Conservation (phyloP, 1,139 yeast genomes). For the Hemisphaericaspora subhashii region DNA sequence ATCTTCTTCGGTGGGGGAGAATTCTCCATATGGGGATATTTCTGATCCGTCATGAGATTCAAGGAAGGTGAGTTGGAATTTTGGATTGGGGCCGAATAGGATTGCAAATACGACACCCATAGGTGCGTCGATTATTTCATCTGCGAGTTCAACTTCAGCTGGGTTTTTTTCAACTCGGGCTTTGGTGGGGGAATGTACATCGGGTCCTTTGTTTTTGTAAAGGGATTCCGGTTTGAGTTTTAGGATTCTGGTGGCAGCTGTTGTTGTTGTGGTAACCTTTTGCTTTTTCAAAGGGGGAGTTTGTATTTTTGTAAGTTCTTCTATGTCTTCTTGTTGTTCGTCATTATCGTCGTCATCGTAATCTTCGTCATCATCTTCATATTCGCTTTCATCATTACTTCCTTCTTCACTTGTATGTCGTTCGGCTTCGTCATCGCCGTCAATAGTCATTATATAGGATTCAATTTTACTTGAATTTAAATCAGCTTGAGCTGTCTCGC, state of each 20-base stretch:
- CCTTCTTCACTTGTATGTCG: too few relatives aligned
- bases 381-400: constrained; percentile 13
- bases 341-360: constrained; percentile 12
- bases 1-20: constrained; percentile 32
- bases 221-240: constrained; percentile 32
- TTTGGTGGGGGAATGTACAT: constrained; percentile 34
- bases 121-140: constrained; percentile 44
- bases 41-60: constrained; percentile 50
- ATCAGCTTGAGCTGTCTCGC: constrained; percentile 6
- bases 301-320: background rate
- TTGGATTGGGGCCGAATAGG: constrained; percentile 44
- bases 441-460: constrained; percentile 36
- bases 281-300: constrained; percentile 3
- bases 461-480: constrained; percentile 20
- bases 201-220: constrained; percentile 41
- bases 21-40: constrained; percentile 41
- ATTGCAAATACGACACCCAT: constrained; percentile 50
- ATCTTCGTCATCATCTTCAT: constrained; percentile 14
- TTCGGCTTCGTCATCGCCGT: constrained; percentile 25
- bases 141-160: constrained; percentile 34
- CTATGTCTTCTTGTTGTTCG: constrained; percentile 6
- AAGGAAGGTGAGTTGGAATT: constrained; percentile 42
- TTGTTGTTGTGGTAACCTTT: constrained; percentile 3
- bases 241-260: constrained; percentile 16
- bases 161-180: constrained; percentile 21